Conservation (phyloP, 257 asterid genomes). For the Nicotiana sylvestris region DNA sequence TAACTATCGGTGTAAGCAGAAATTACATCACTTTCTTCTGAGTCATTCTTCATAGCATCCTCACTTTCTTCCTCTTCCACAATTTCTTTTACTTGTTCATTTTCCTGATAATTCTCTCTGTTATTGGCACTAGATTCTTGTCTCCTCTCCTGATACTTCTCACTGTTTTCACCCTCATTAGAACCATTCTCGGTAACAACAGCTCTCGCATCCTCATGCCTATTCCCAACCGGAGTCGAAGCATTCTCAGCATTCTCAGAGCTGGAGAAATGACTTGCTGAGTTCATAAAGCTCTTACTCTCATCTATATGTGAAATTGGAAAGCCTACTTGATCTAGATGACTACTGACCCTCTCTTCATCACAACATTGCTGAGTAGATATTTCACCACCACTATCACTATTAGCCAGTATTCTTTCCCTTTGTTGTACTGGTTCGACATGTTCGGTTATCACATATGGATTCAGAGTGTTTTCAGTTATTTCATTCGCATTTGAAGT, state of each 20-base stretch:
- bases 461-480: constrained; percentile 18
- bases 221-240: constrained; percentile 16
- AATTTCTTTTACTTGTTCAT: constrained; percentile 19
- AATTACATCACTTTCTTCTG: constrained; percentile 23
- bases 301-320: constrained; percentile 20
- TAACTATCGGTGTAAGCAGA: constrained; percentile 23
- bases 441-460: constrained; percentile 11
- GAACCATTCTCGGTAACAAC: constrained; percentile 18
- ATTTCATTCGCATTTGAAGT: constrained; percentile 20
- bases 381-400: constrained; percentile 17
- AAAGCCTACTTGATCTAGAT: constrained; percentile 12
- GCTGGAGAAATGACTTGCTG: constrained; percentile 13
- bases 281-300: constrained; percentile 11
- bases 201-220: constrained; percentile 15
- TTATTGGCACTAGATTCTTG: neutral
- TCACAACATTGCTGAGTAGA: constrained; percentile 7
- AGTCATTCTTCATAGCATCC: constrained; percentile 17
- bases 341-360: constrained; percentile 14
- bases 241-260: constrained; percentile 17
- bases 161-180: constrained; percentile 14
- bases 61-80: constrained; percentile 24
- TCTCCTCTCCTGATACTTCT: neutral
- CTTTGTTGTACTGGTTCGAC: constrained; percentile 14
- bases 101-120: constrained; percentile 24
- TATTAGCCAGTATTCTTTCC: constrained; percentile 18